Percentiles rank a stretch among this genome's conserved stretches.
These are phyloP conservation scores for Calvatia gigantea DNA, from an alignment of 768 basidiomycete species.

Conservation along the genomic window DNA sequence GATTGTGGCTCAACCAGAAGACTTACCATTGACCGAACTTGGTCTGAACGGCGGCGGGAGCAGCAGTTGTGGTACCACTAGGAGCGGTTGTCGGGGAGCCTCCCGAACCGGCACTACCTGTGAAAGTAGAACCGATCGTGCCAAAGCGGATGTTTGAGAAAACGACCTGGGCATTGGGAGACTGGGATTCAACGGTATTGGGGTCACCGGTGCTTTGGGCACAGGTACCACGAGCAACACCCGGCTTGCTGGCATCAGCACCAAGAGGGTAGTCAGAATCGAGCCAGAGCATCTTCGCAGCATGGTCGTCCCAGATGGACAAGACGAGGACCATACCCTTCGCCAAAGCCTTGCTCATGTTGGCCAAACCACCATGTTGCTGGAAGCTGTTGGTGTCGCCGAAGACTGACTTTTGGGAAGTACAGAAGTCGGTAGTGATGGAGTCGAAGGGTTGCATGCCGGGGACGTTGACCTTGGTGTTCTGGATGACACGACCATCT, in stretches of 20 bases:
- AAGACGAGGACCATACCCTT: constrained; percentile 48
- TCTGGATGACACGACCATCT: constrained; percentile 33
- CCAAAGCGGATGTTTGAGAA: constrained; percentile 52
- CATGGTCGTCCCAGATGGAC: constrained; percentile 47
- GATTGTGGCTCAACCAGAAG: not conserved
- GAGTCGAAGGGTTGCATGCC: constrained; percentile 29
- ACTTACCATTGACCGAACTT: constrained; percentile 28
- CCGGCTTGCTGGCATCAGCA: constrained; percentile 28
- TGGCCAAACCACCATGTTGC: constrained; percentile 36
- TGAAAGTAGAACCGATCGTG: constrained; percentile 40
- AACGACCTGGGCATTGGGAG: constrained; percentile 35
- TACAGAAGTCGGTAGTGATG: constrained; percentile 42
- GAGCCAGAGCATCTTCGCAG: constrained; percentile 48
- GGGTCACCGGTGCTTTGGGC: constrained; percentile 39
- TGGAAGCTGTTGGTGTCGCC: constrained; percentile 44
- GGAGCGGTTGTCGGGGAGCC: constrained; percentile 7
- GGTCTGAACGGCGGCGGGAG: constrained; percentile 18
- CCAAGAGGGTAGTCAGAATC: constrained; percentile 39
- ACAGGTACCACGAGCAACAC: constrained; percentile 45
- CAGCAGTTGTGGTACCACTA: constrained; percentile 9
- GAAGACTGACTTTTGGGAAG: constrained; percentile 41
- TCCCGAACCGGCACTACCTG: not conserved
- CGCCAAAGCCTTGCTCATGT: constrained; percentile 33
- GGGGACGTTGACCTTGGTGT: constrained; percentile 28
- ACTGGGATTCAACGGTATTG: constrained; percentile 33